Conservation (phyloP, 257 asterid species). For the Handroanthus guayacan region DNA sequence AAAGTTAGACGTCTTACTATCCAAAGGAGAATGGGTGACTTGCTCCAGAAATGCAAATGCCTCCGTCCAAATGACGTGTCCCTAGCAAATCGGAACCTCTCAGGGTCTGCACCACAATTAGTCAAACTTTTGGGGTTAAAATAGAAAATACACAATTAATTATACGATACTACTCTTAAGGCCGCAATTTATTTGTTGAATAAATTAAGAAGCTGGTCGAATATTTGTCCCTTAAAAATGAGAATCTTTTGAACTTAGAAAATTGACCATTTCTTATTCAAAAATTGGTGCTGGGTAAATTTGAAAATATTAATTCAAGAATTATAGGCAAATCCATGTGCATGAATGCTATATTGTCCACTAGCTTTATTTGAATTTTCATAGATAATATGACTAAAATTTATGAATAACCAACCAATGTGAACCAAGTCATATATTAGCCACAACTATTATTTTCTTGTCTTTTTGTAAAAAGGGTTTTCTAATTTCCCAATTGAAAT, state of each 20-base stretch:
- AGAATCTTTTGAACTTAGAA: neutral
- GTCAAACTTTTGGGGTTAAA: neutral
- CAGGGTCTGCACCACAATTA: slow-evolving; percentile 66
- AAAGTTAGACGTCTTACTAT: slow-evolving; percentile 50
- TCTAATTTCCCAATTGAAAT: too few relatives aligned
- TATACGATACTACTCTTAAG: neutral
- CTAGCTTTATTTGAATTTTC: neutral
- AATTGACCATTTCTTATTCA: neutral
- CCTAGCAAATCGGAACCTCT: slow-evolving; percentile 90
- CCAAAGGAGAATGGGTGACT: slow-evolving; percentile 75
- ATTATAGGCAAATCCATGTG: neutral
- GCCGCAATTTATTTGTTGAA: too few relatives aligned
- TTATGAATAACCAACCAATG: neutral
- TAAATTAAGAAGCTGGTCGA: neutral
- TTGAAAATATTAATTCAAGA: neutral
- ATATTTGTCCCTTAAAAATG: neutral
- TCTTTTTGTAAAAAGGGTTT: too few relatives aligned
- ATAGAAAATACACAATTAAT: neutral
- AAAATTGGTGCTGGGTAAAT: slow-evolving; percentile 35
- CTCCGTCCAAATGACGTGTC: slow-evolving; percentile 94
- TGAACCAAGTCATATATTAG: too few relatives aligned
- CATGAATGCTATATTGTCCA: neutral
- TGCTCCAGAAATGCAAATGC: slow-evolving; percentile 87
- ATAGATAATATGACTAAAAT: neutral
- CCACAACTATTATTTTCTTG: too few relatives aligned